Base-by-base conservation (phyloP, 345 rosid genomes). In the Leavenworthia alabamica region DNA sequence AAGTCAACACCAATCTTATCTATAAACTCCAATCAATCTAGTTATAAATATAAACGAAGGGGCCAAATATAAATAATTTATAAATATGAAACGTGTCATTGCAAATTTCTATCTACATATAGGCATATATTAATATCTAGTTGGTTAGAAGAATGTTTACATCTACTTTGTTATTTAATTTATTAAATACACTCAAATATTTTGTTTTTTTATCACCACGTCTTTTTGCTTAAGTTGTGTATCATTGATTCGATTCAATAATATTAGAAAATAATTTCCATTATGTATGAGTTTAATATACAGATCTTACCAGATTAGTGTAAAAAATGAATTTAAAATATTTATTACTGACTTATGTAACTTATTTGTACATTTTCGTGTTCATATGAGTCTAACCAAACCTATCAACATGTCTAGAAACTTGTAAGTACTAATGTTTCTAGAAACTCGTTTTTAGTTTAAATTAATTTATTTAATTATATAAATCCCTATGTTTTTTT, bases 91-190 rank as follows among this genome's bases (percentile, higher is more conserved):
- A 49, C 72, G 40, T 67, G 72, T 48, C 46, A 37, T 10, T 17
- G 22, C 39, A 66, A 17, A 44, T 4, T 56, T 53, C 9, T 19
- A 43, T 31, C 26, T 54, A 15, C n/a, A 37, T 0, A n/a, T 5
- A n/a, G 5, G 41, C 16, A 37, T 3, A 37, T 26, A 56, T 56
- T 56, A 36, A 56, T 57, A 49, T 39, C 10, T 39, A 26, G 72
- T 49, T 67, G 52, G 66, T 59, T 11, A 59, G 53, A 59, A 57
- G 51, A 67, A 48, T 40, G 43, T 15, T 20, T 23, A 19, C 31
- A 31, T 26, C 12, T 23, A 47, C 57, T 3, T 48, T 39, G 14
- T 41, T 29, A 39, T 48, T 37, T 28, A 28, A 40, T 40, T 23
- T 19, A 42, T 14, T 19, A 47, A 20, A 37, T 56, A 45, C 26